phyloP scores from a whole-genome alignment of 352 stramenopile genomes.

The Saprolegnia parasitica region DNA sequence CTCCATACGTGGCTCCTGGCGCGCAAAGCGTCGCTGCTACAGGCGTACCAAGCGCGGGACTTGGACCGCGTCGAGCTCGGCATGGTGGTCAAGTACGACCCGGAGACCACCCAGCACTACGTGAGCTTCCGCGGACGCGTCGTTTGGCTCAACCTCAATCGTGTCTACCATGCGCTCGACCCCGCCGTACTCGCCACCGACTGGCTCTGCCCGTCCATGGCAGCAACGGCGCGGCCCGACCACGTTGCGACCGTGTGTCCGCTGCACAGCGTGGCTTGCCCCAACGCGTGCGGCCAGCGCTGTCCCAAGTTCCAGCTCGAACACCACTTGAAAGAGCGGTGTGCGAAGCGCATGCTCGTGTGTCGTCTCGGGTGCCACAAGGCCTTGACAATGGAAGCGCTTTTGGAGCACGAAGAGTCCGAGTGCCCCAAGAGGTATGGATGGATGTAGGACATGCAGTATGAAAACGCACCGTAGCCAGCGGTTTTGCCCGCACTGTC shows the following conservation, averaged over 20 bases:
- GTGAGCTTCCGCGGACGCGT: background rate
- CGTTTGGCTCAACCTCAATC: conserved; percentile 4
- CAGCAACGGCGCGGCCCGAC: background rate
- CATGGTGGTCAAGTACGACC: conserved; percentile 19
- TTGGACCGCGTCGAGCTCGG: background rate
- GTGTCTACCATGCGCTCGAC: conserved; percentile 10
- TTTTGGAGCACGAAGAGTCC: conserved; percentile 51
- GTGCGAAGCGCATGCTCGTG: conserved; percentile 49
- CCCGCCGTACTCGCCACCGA: background rate
- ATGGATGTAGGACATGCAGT: background rate
- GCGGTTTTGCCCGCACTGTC: conserved; percentile 54
- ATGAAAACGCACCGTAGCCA: background rate
- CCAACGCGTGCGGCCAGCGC: conserved; percentile 57
- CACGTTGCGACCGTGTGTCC: conserved; percentile 44
- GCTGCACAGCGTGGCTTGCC: conserved; percentile 52
- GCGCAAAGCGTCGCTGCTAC: background rate
- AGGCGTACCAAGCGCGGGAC: background rate
- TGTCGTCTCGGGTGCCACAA: conserved; percentile 58
- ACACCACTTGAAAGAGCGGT: conserved; percentile 48
- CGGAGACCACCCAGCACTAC: background rate
- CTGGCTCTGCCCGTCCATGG: conserved; percentile 23
- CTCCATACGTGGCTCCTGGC: background rate
- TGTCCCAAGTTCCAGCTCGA: conserved; percentile 39
- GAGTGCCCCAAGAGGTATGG: conserved; percentile 40
- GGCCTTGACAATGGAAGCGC: conserved; percentile 41